Evolutionary conservation across 106 monocot genomes (phyloP).

Genomic region (Allium cepa): DNA sequence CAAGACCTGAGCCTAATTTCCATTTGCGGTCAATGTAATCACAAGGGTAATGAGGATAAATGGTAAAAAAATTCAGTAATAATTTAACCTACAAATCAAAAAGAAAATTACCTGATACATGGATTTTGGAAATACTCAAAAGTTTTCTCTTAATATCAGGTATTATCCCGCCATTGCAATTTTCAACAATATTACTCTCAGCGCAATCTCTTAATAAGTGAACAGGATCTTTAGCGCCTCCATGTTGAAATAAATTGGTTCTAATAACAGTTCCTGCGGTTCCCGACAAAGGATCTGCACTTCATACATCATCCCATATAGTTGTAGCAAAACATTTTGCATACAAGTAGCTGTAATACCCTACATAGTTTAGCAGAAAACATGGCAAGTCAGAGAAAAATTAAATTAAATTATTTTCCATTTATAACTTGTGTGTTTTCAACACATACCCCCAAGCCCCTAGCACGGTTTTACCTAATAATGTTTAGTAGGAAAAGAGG

Average conservation of each 20-base stretch:
- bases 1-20: too few species aligned
- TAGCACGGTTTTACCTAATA: too few species aligned
- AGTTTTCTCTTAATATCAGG: conserved; percentile 62
- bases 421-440: too few species aligned
- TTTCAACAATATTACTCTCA: conserved; percentile 38
- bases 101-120: too few species aligned
- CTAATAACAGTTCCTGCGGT: conserved; percentile 50
- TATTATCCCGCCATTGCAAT: conserved; percentile 40
- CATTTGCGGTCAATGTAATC: too few species aligned
- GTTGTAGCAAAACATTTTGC: conserved; percentile 86
- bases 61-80: too few species aligned
- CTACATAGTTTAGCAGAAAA: conserved; percentile 12
- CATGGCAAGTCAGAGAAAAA: background rate
- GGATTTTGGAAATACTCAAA: too few species aligned
- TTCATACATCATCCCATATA: conserved; percentile 80
- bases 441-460: background rate
- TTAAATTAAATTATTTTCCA: too few species aligned
- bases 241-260: conserved; percentile 57
- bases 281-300: conserved; percentile 63
- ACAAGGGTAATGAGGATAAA: too few species aligned
- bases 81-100: too few species aligned
- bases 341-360: conserved; percentile 93
- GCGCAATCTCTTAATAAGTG: conserved; percentile 48
- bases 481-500: too few species aligned
- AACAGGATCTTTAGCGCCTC: conserved; percentile 73